phyloP scores from a whole-genome alignment of 768 basidiomycete genomes.

The Suillus fuscotomentosus region DNA sequence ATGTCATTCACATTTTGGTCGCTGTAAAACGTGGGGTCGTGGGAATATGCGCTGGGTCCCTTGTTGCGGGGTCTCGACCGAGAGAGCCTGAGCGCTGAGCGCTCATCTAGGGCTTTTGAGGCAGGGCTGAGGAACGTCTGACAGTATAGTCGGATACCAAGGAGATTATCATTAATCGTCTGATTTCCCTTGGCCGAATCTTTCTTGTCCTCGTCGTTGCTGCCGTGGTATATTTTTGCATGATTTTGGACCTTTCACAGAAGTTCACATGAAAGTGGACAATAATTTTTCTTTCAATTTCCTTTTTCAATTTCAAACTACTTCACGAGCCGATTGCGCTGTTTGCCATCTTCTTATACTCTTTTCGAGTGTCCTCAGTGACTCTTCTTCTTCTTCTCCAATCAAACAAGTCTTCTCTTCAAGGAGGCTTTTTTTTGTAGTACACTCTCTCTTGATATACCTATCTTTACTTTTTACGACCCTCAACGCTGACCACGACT shows the following conservation, averaged over 20 bases:
- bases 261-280: conserved; percentile 2
- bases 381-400: conserved; percentile 19
- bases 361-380: conserved; percentile 20
- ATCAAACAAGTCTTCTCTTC: conserved; percentile 13
- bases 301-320: conserved; percentile 12
- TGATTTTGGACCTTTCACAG: conserved; percentile 14
- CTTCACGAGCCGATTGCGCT: conserved; percentile 17
- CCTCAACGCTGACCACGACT: conserved; percentile 39
- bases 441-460: conserved; percentile 20
- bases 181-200: conserved; percentile 13
- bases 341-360: conserved; percentile 30
- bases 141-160: conserved; percentile 12
- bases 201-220: conserved; percentile 19
- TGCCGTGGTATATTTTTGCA: conserved; percentile 9
- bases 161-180: conserved; percentile 3
- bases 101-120: not conserved
- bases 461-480: conserved; percentile 29
- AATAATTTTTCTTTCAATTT: conserved; percentile 6
- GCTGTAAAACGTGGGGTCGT: conserved; percentile 42
- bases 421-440: conserved; percentile 4
- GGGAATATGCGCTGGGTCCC: conserved; percentile 23
- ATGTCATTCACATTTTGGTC: conserved; percentile 29
- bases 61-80: not conserved
- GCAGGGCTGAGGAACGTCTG: conserved; percentile 12
- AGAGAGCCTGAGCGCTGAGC: not conserved